Conservation (phyloP, 129 eudicot species). For the Oenanthe sinensis region DNA sequence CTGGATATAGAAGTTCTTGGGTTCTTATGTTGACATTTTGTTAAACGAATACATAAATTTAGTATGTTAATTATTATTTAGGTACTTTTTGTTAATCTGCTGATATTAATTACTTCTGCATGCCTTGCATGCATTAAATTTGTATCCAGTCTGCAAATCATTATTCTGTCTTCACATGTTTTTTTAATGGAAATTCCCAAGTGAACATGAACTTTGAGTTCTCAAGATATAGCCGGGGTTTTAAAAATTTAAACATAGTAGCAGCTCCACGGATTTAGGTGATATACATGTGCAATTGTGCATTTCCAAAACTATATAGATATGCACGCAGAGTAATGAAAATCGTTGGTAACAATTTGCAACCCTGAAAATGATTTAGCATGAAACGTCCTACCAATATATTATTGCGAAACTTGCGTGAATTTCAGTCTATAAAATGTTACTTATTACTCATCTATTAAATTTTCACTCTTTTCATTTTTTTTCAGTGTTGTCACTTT, state of each 20-base stretch:
- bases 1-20: not conserved
- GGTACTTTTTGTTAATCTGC: no score
- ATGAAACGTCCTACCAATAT: not conserved
- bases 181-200: not conserved
- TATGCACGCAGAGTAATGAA: not conserved
- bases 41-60: not conserved
- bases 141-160: not conserved
- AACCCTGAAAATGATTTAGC: not conserved
- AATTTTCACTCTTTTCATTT: not conserved
- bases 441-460: not conserved
- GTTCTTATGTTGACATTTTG: not conserved
- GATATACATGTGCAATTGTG: not conserved
- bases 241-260: not conserved
- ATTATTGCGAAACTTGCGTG: not conserved
- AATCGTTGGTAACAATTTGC: not conserved
- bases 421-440: not conserved
- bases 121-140: not conserved
- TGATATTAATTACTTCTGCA: not conserved
- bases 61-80: not conserved
- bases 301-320: not conserved
- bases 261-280: not conserved
- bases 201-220: not conserved
- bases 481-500: not conserved
- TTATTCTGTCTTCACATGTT: not conserved
- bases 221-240: not conserved